A percentile compares a stretch with the other conserved stretches of the same genome.
These are phyloP conservation scores for Aspergillus melleus DNA, from an alignment of 2,329 filamentous ascomycete species.

Conservation along the genomic window DNA sequence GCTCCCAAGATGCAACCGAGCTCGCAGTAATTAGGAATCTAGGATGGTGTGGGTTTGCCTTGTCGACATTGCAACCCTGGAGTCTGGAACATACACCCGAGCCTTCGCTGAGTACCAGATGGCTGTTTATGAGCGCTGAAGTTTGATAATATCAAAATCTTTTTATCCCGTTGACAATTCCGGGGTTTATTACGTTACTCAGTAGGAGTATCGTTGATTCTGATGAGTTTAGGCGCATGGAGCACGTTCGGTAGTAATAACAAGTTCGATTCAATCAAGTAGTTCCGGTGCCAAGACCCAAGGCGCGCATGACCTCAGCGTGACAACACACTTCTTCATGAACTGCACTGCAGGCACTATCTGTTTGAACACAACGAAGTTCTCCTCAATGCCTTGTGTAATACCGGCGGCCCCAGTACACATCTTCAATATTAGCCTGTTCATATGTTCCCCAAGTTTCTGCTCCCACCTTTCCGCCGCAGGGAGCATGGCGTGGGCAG, in stretches of 20 bases:
- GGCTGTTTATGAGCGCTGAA: constrained; percentile 89
- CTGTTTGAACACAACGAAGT: too few relatives aligned
- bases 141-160: constrained; percentile 38
- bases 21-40: constrained; percentile 72
- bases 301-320: constrained; percentile 6
- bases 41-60: constrained; percentile 89
- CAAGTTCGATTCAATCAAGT: too few relatives aligned
- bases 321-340: neutral
- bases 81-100: constrained; percentile 48
- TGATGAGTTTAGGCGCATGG: too few relatives aligned
- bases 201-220: too few relatives aligned
- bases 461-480: constrained; percentile 52
- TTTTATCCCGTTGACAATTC: too few relatives aligned
- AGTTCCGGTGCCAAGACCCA: neutral
- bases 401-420: neutral
- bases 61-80: constrained; percentile 79
- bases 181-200: too few relatives aligned
- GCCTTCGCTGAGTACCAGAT: constrained; percentile 71
- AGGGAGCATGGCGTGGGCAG: constrained; percentile 16
- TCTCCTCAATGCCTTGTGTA: too few relatives aligned
- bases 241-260: too few relatives aligned
- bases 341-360: too few relatives aligned
- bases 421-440: neutral
- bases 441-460: constrained; percentile 51
- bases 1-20: constrained; percentile 62